These are phyloP conservation scores for Kingdonia uniflora DNA, from an alignment of 164 flowering plant species.

Conservation along the genomic window DNA sequence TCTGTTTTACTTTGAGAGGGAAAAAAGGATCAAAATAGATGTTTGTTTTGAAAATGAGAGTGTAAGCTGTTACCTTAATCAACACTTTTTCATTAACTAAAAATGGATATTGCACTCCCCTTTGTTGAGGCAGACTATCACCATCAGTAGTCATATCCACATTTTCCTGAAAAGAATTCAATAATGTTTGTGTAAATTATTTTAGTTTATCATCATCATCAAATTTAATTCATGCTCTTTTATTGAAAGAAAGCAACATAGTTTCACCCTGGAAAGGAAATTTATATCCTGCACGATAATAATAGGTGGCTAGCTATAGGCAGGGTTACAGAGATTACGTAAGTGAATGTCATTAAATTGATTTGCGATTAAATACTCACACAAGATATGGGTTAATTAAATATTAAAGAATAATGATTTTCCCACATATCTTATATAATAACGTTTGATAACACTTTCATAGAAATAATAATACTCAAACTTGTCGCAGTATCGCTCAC, in stretches of 20 bases:
- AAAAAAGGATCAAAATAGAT: slow-evolving; percentile 3
- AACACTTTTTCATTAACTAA: slow-evolving; percentile 83
- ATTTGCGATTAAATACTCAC: no score
- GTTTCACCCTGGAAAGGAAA: background rate
- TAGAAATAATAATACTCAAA: no score
- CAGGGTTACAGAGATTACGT: no score
- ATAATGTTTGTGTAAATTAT: background rate
- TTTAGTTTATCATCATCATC: background rate
- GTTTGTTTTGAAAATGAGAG: background rate
- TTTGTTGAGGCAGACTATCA: slow-evolving; percentile 29
- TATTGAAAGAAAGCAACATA: background rate
- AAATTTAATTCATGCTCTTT: background rate
- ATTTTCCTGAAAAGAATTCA: slow-evolving; percentile 52
- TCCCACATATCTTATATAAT: no score
- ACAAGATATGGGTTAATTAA: no score
- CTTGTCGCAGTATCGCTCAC: no score
- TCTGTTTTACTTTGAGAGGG: background rate
- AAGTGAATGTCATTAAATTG: no score
- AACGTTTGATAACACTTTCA: no score
- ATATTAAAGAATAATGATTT: no score
- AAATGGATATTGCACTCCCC: slow-evolving; percentile 84
- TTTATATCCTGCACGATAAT: background rate
- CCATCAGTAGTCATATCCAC: slow-evolving; percentile 50
- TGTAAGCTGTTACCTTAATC: slow-evolving; percentile 49
- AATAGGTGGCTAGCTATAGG: background rate